Evolutionary conservation across 148 eudicot genomes (phyloP).

Genomic region (Selenicereus undatus): DNA sequence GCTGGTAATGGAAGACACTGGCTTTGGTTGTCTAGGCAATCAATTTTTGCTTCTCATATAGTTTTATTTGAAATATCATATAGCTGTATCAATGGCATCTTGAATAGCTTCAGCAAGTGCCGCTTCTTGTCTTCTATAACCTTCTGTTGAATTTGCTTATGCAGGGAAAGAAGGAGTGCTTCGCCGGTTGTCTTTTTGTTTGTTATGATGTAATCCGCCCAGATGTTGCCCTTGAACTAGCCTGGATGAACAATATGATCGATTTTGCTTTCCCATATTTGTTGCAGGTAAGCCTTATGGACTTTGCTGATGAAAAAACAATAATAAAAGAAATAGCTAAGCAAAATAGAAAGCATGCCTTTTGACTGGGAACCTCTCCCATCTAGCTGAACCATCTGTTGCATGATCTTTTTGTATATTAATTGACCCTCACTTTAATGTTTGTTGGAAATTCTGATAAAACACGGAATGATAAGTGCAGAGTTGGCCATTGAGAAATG

Average conservation of each 20-base stretch:
- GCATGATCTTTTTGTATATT: background rate
- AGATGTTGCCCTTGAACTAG: slow-evolving; percentile 95
- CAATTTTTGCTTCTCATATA: background rate
- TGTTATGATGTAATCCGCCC: slow-evolving; percentile 88
- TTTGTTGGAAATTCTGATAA: background rate
- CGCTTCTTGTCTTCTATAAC: slow-evolving; percentile 7
- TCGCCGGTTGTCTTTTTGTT: slow-evolving; percentile 91
- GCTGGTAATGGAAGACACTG: no score
- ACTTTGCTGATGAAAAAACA: background rate
- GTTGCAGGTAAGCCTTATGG: slow-evolving; percentile 54
- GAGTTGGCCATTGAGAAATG: background rate
- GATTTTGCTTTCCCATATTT: slow-evolving; percentile 99
- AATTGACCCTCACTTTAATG: background rate
- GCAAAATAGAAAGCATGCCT: background rate
- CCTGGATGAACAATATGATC: slow-evolving; percentile 98
- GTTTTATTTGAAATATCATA: background rate
- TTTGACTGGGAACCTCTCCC: background rate
- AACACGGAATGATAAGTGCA: background rate
- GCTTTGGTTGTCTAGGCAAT: no score
- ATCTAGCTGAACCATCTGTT: background rate
- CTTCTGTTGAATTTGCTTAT: slow-evolving; percentile 14
- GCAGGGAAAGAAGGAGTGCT: slow-evolving; percentile 99
- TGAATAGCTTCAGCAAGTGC: background rate
- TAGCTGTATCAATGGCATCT: background rate
- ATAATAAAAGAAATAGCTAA: background rate